These are phyloP conservation scores for Phycomyces blakesleeanus DNA, from an alignment of 192 early-diverging fungal species.

Conservation along the genomic window DNA sequence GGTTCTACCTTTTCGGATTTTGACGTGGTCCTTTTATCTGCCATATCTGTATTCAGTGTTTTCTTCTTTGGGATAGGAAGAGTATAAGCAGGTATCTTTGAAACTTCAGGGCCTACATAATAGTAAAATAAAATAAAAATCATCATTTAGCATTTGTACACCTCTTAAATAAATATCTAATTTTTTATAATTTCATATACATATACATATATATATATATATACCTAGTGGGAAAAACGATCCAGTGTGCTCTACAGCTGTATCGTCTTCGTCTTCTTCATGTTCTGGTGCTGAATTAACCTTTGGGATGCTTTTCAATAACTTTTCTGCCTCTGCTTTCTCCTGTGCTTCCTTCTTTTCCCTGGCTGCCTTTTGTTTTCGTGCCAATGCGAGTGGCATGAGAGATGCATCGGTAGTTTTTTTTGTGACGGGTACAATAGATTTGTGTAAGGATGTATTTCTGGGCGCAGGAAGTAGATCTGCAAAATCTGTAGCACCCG, in stretches of 20 bases:
- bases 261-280: constrained; percentile 18
- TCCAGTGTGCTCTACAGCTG: constrained; percentile 14
- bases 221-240: constrained; percentile 33
- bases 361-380: constrained; percentile 12
- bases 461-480: constrained; percentile 24
- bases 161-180: too few species aligned
- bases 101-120: too few species aligned
- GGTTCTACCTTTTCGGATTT: background rate
- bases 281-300: background rate
- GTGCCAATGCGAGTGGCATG: constrained; percentile 17
- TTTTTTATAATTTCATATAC: too few species aligned
- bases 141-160: too few species aligned
- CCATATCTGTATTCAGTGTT: background rate
- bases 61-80: background rate
- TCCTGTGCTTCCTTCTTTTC: constrained; percentile 8
- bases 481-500: constrained; percentile 3
- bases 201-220: too few species aligned
- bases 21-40: background rate
- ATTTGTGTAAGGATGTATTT: background rate
- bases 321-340: constrained; percentile 2
- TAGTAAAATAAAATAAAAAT: too few species aligned
- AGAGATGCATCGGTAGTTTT: constrained; percentile 10
- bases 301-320: constrained; percentile 3
- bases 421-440: constrained; percentile 6
- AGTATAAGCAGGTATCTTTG: background rate